Conservation (phyloP, 2,329 filamentous ascomycete species). For the Penicillium brasilianum region DNA sequence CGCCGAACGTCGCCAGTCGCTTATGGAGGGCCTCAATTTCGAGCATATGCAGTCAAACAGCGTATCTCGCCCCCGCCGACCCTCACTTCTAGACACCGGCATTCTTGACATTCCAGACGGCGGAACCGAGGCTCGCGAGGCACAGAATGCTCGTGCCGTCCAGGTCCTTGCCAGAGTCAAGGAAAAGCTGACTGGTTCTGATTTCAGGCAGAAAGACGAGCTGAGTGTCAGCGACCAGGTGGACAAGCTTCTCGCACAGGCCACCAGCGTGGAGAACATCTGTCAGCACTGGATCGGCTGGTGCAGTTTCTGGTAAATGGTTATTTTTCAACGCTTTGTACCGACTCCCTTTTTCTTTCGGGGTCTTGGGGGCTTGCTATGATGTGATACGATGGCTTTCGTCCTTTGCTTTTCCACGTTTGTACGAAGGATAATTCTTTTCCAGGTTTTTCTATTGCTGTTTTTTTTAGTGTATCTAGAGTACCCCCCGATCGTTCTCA, state of each 20-base stretch:
- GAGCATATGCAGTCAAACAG: conserved; percentile 64
- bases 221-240: conserved; percentile 86
- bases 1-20: conserved; percentile 64
- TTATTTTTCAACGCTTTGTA: not conserved
- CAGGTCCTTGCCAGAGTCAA: conserved; percentile 91
- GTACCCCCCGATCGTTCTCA: conserved; percentile 16
- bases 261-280: conserved; percentile 94
- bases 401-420: not conserved
- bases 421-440: conserved; percentile 13
- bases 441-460: conserved; percentile 8
- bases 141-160: conserved; percentile 89
- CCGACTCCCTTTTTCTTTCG: conserved; percentile 1
- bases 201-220: conserved; percentile 87
- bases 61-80: conserved; percentile 67
- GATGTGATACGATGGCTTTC: conserved; percentile 32
- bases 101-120: conserved; percentile 51
- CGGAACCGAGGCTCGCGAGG: conserved; percentile 64
- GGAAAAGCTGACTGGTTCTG: conserved; percentile 91
- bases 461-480: conserved; percentile 25
- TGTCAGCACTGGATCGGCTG: conserved; percentile 99
- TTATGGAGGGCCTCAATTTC: conserved; percentile 57
- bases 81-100: conserved; percentile 69
- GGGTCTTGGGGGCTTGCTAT: conserved; percentile 34
- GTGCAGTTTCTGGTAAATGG: conserved; percentile 90
- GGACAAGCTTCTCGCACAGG: conserved; percentile 91